Evolutionary conservation across 2,329 filamentous ascomycete genomes (phyloP).

Genomic region (Magnaporthiopsis incrustans): DNA sequence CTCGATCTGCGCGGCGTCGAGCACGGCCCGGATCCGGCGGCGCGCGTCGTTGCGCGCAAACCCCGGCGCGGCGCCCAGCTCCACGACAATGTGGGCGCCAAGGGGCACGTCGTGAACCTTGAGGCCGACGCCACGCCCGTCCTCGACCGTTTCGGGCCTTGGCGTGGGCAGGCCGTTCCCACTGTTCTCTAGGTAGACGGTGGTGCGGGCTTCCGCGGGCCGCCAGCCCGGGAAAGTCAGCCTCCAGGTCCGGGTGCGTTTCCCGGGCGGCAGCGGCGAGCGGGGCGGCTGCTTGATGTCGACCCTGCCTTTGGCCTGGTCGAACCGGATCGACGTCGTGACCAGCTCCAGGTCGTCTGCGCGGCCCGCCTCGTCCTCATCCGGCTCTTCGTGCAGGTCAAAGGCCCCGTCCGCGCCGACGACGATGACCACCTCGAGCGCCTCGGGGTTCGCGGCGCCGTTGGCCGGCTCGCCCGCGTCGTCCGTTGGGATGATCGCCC

Average conservation of each 20-base stretch:
- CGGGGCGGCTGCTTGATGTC: too few species aligned
- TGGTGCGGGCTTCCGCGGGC: neutral
- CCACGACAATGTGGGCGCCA: neutral
- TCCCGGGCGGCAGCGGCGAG: too few species aligned
- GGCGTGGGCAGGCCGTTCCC: neutral
- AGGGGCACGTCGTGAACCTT: neutral
- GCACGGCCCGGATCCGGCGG: neutral
- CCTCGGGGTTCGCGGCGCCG: conserved; percentile 36
- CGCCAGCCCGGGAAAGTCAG: neutral
- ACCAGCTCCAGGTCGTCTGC: too few species aligned
- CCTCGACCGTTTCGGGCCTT: too few species aligned
- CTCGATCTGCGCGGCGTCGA: conserved; percentile 6
- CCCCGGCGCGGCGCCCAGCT: neutral
- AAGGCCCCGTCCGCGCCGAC: conserved; percentile 40
- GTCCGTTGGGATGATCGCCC: conserved; percentile 51
- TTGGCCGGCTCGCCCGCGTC: conserved; percentile 31
- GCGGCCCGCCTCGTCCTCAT: neutral
- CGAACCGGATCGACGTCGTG: neutral
- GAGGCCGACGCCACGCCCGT: neutral
- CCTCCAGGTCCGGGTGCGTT: neutral
- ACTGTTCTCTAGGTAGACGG: neutral
- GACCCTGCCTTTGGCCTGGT: neutral
- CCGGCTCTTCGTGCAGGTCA: conserved; percentile 38
- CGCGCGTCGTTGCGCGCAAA: neutral
- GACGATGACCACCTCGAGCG: conserved; percentile 40